phyloP scores from a whole-genome alignment of 371 early-diverging fungal genomes.

The Smittium mucronatum region DNA sequence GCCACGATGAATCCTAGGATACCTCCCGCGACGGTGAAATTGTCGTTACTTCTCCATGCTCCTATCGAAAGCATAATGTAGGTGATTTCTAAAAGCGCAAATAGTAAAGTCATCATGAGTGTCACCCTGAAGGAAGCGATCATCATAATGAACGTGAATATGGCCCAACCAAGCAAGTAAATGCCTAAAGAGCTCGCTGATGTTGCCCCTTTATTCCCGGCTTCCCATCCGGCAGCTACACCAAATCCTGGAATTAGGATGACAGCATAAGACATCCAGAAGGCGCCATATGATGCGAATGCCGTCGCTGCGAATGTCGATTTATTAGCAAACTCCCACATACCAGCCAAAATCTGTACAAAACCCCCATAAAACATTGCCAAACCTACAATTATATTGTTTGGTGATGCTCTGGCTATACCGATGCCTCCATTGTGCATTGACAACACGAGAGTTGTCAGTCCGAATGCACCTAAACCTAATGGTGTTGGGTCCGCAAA shows the following conservation, averaged over 20 bases:
- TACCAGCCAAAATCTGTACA: constrained; percentile 60
- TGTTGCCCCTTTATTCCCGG: constrained; percentile 27
- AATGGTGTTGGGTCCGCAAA: constrained; percentile 61
- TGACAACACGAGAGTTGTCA: constrained; percentile 59
- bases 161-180: constrained; percentile 50
- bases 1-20: constrained; percentile 53
- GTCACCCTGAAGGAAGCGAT: constrained; percentile 51
- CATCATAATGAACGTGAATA: constrained; percentile 51
- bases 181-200: constrained; percentile 45
- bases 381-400: constrained; percentile 45
- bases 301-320: constrained; percentile 76
- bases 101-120: constrained; percentile 42
- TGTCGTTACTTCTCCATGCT: constrained; percentile 23
- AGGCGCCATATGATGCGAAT: constrained; percentile 61
- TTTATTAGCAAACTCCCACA: constrained; percentile 66
- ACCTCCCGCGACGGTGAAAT: constrained; percentile 40
- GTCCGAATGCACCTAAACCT: constrained; percentile 56
- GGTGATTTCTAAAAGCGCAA: constrained; percentile 48
- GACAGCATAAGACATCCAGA: constrained; percentile 61
- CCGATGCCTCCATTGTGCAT: constrained; percentile 54
- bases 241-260: constrained; percentile 45
- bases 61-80: constrained; percentile 46
- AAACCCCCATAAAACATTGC: constrained; percentile 70
- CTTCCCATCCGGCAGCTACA: constrained; percentile 32
- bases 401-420: constrained; percentile 39